Conservation (phyloP, 371 early-diverging fungal genomes). For the Rhizopus sp. region DNA sequence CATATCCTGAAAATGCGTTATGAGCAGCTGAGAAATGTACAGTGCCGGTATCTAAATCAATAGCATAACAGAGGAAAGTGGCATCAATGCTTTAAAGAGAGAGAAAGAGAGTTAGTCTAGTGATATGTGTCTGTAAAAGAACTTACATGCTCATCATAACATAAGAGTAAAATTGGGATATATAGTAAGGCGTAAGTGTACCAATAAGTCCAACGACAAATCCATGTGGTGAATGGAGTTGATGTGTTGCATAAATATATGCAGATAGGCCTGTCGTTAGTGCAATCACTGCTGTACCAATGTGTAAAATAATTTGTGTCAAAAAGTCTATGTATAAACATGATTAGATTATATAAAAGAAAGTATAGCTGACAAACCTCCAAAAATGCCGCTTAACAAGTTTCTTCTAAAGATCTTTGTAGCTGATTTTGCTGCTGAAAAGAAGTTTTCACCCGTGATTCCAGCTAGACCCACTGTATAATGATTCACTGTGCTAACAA, state of each 20-base stretch:
- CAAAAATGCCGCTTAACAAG: constrained; percentile 65
- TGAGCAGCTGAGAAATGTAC: constrained; percentile 50
- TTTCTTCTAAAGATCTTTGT: constrained; percentile 77
- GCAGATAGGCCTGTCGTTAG: constrained; percentile 61
- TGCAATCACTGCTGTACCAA: constrained; percentile 58
- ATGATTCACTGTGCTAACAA: constrained; percentile 66
- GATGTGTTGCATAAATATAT: constrained; percentile 68
- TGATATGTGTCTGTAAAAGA: background rate
- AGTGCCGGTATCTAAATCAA: constrained; percentile 75
- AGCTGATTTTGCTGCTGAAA: constrained; percentile 58
- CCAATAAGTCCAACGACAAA: constrained; percentile 69
- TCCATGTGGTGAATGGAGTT: constrained; percentile 67
- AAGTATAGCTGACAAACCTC: constrained; percentile 41
- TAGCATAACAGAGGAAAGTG: constrained; percentile 76
- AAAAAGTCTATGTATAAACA: constrained; percentile 44
- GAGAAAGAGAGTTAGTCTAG: background rate
- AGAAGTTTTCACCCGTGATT: constrained; percentile 70
- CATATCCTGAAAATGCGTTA: constrained; percentile 32
- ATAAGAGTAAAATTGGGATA: constrained; percentile 69
- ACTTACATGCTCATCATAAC: constrained; percentile 81
- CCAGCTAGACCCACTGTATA: constrained; percentile 74
- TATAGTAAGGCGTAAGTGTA: constrained; percentile 64
- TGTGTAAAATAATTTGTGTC: constrained; percentile 54
- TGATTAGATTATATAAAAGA: background rate
- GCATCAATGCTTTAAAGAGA: constrained; percentile 71